Conservation (phyloP, 441 rosid species). For the Biscutella laevigata region DNA sequence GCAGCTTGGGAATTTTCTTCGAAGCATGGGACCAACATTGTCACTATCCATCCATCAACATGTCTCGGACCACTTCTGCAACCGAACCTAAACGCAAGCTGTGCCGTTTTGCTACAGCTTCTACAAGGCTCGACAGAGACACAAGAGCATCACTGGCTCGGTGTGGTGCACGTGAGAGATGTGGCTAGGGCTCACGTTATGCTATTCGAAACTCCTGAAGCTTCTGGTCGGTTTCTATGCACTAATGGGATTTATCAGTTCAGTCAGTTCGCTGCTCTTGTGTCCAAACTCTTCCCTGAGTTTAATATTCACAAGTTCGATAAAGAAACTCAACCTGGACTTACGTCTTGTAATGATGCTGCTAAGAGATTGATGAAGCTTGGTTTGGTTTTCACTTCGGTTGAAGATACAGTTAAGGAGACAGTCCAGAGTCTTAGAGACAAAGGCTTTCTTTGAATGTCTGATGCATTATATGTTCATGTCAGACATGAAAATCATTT, state of each 20-base stretch:
- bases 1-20: slow-evolving; percentile 63
- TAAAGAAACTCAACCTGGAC: slow-evolving; percentile 61
- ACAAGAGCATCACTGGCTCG: slow-evolving; percentile 77
- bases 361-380: slow-evolving; percentile 62
- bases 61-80: slow-evolving; percentile 73
- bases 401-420: slow-evolving; percentile 57
- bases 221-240: slow-evolving; percentile 74
- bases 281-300: slow-evolving; percentile 58
- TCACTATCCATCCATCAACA: slow-evolving; percentile 61
- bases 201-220: slow-evolving; percentile 49
- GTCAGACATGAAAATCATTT: no score
- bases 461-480: no score
- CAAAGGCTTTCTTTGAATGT: no score
- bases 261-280: slow-evolving; percentile 51
- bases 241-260: slow-evolving; percentile 76
- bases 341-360: slow-evolving; percentile 48
- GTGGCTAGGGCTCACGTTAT: slow-evolving; percentile 64
- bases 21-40: slow-evolving; percentile 55
- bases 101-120: slow-evolving; percentile 56
- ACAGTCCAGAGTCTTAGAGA: slow-evolving; percentile 51
- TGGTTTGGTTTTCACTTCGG: slow-evolving; percentile 50
- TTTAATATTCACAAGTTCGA: slow-evolving; percentile 53
- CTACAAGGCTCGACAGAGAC: slow-evolving; percentile 56
- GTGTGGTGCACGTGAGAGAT: slow-evolving; percentile 71
- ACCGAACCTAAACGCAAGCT: slow-evolving; percentile 71